Evolutionary conservation across 805 yeast species (phyloP).

Genomic region (Saturnispora bothae): DNA sequence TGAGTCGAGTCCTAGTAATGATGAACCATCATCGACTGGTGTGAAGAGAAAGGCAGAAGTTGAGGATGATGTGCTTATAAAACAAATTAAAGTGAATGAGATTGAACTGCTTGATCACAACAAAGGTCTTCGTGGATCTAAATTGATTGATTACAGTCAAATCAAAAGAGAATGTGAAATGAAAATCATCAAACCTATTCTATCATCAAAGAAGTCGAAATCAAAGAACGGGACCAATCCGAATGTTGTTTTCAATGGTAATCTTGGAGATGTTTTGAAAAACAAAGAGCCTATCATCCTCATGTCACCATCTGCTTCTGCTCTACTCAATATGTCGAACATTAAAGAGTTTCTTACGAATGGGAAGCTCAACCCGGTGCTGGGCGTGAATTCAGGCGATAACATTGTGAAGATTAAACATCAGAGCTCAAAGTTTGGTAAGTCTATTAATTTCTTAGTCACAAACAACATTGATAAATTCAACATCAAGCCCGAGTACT

Average conservation of each 20-base stretch:
- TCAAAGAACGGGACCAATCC: neutral
- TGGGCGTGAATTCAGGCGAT: constrained; percentile 14
- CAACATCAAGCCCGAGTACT: constrained; percentile 88
- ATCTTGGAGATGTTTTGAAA: constrained; percentile 11
- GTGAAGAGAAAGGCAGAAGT: constrained; percentile 24
- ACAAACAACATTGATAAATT: constrained; percentile 83
- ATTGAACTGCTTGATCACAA: constrained; percentile 38
- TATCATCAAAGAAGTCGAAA: constrained; percentile 1
- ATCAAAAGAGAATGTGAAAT: constrained; percentile 57
- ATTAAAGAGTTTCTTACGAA: constrained; percentile 62
- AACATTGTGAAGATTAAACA: constrained; percentile 42
- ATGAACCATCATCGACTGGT: constrained; percentile 4
- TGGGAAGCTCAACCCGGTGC: constrained; percentile 41
- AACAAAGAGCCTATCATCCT: constrained; percentile 59
- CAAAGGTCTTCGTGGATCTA: constrained; percentile 43
- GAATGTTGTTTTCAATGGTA: neutral
- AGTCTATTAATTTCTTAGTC: constrained; percentile 54
- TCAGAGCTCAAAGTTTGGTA: constrained; percentile 44
- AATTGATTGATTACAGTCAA: constrained; percentile 56
- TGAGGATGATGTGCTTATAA: constrained; percentile 43
- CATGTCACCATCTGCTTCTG: constrained; percentile 71
- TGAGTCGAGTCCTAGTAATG: constrained; percentile 11
- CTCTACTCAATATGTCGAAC: constrained; percentile 54
- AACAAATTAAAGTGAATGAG: constrained; percentile 32
- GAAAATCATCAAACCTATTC: constrained; percentile 32